Conservation (phyloP, 2,329 filamentous ascomycete species). For the Ambrosiella cleistominuta region DNA sequence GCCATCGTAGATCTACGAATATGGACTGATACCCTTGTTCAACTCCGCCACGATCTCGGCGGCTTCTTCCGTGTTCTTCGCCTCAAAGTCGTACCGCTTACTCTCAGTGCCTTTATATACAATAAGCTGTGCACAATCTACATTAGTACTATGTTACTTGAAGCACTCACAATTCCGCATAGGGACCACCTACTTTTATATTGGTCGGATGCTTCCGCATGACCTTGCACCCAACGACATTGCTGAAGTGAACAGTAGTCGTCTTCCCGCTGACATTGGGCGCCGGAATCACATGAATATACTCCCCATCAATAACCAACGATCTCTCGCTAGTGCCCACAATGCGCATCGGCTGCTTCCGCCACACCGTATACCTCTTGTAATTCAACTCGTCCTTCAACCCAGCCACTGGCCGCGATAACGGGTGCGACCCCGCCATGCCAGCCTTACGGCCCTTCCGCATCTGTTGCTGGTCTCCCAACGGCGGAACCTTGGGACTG, state of each 20-base stretch:
- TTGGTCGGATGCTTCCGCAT: constrained; percentile 63
- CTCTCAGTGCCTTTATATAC: constrained; percentile 61
- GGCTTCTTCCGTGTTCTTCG: constrained; percentile 53
- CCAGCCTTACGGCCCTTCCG: constrained; percentile 21
- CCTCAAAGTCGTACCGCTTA: constrained; percentile 74
- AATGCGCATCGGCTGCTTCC: constrained; percentile 69
- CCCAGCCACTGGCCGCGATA: constrained; percentile 31
- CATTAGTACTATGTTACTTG: background rate
- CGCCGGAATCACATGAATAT: constrained; percentile 67
- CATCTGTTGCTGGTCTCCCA: constrained; percentile 24
- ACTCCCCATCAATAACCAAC: constrained; percentile 68
- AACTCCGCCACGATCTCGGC: constrained; percentile 64
- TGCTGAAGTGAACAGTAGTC: constrained; percentile 67
- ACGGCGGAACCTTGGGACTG: constrained; percentile 46
- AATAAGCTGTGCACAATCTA: constrained; percentile 30
- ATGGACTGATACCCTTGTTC: constrained; percentile 56
- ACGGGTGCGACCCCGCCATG: constrained; percentile 41
- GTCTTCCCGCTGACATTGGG: constrained; percentile 48
- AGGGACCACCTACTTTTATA: constrained; percentile 43
- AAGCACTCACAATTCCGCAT: background rate
- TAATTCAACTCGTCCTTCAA: constrained; percentile 40
- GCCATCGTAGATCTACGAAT: constrained; percentile 25
- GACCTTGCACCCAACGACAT: constrained; percentile 68
- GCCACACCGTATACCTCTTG: constrained; percentile 63
- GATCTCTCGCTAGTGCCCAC: constrained; percentile 59